Conservation (phyloP, 2,329 filamentous ascomycete genomes). For the Paraphaeosphaeria sporulosa region DNA sequence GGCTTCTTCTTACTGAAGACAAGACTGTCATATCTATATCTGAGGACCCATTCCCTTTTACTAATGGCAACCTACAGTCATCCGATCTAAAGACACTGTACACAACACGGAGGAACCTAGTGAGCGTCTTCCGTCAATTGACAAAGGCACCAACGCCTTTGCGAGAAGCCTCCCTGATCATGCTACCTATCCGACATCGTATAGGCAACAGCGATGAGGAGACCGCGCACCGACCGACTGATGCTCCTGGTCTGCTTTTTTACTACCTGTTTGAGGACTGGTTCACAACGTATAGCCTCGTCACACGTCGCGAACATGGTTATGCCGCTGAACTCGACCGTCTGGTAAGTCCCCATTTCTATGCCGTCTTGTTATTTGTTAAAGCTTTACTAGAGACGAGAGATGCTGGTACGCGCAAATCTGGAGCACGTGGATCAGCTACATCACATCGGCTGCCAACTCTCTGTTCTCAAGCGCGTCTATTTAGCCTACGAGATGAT, state of each 20-base stretch:
- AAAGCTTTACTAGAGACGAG: constrained; percentile 49
- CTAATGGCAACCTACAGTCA: constrained; percentile 44
- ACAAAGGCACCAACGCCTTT: constrained; percentile 60
- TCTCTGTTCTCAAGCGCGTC: constrained; percentile 66
- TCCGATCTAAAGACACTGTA: constrained; percentile 57
- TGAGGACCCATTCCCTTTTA: constrained; percentile 61
- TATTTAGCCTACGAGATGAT: constrained; percentile 68
- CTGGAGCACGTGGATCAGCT: constrained; percentile 59
- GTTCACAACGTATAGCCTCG: constrained; percentile 64
- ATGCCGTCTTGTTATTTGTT: background rate
- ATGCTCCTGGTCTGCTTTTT: constrained; percentile 68
- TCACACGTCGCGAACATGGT: constrained; percentile 58
- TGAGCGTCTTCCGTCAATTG: constrained; percentile 68
- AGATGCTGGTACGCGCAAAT: constrained; percentile 62
- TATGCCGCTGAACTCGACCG: constrained; percentile 58
- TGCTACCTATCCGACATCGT: constrained; percentile 55
- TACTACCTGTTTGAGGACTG: constrained; percentile 75
- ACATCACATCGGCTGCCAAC: constrained; percentile 67
- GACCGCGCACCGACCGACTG: constrained; percentile 56
- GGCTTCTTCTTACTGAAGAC: constrained; percentile 75
- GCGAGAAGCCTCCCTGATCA: constrained; percentile 49
- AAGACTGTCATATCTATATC: constrained; percentile 75
- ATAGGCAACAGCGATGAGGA: constrained; percentile 56
- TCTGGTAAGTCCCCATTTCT: constrained; percentile 49
- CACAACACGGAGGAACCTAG: constrained; percentile 64